Percentiles rank a stretch among this genome's conserved stretches.
phyloP scores from a whole-genome alignment of 2,329 filamentous ascomycete species.

The Fusarium sp. region DNA sequence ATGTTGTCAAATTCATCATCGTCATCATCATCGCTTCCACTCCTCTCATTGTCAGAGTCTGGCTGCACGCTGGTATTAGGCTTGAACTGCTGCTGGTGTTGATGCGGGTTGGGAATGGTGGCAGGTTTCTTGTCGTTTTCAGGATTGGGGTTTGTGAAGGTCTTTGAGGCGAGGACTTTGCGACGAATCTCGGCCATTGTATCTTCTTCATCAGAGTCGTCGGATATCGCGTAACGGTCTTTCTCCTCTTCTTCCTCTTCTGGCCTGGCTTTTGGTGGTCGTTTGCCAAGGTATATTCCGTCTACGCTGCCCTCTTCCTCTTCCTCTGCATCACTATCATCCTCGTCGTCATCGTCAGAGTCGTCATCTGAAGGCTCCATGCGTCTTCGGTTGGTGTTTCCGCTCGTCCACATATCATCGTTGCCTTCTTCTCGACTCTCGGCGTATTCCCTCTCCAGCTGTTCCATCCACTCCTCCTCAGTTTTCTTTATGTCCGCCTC shows the following conservation, averaged over 20 bases:
- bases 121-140: conserved; percentile 70
- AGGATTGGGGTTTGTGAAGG: conserved; percentile 72
- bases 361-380: conserved; percentile 68
- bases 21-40: conserved; percentile 52
- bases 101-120: conserved; percentile 73
- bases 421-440: conserved; percentile 80
- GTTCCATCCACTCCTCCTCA: conserved; percentile 89
- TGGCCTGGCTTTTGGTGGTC: conserved; percentile 54
- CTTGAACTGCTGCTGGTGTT: conserved; percentile 58
- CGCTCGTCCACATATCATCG: conserved; percentile 89
- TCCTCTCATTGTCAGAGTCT: conserved; percentile 76
- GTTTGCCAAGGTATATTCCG: conserved; percentile 74
- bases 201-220: conserved; percentile 83
- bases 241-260: conserved; percentile 63
- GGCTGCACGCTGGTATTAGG: conserved; percentile 78
- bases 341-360: conserved; percentile 64
- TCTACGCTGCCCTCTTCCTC: conserved; percentile 65
- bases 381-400: conserved; percentile 83
- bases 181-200: conserved; percentile 94
- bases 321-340: conserved; percentile 62
- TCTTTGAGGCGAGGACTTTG: conserved; percentile 91
- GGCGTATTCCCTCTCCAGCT: conserved; percentile 90
- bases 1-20: conserved; percentile 91
- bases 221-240: conserved; percentile 83
- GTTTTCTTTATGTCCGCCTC: conserved; percentile 87